Conservation (phyloP, 2,329 filamentous ascomycete genomes). For the Emergomyces orientalis region DNA sequence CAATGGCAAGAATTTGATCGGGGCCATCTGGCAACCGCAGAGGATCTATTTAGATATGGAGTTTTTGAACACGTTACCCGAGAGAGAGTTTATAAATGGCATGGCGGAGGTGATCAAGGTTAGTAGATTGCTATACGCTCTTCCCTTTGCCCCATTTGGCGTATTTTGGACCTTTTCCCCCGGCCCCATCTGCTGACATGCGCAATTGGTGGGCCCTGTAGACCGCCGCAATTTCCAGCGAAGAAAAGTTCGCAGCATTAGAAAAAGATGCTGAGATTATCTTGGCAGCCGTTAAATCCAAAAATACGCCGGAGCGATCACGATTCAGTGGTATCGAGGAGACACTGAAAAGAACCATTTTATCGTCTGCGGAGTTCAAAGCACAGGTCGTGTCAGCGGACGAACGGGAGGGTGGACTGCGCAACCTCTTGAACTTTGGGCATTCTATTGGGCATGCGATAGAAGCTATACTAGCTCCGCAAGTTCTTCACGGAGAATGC, state of each 20-base stretch:
- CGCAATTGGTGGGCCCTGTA: constrained; percentile 21
- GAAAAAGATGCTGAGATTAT: constrained; percentile 74
- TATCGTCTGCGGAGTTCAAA: constrained; percentile 88
- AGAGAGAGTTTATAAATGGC: constrained; percentile 91
- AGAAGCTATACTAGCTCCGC: constrained; percentile 89
- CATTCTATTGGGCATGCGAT: constrained; percentile 97
- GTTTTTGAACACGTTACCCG: constrained; percentile 83
- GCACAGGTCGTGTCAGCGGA: constrained; percentile 89
- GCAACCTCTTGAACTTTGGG: constrained; percentile 93
- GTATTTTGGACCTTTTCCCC: too few species aligned
- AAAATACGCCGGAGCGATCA: constrained; percentile 45
- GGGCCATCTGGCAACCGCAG: constrained; percentile 91
- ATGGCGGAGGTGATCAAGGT: constrained; percentile 95
- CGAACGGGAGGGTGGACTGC: constrained; percentile 84
- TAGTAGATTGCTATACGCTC: constrained; percentile 9
- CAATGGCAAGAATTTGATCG: constrained; percentile 89
- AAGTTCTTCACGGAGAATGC: constrained; percentile 89
- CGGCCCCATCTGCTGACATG: constrained; percentile 3
- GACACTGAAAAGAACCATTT: constrained; percentile 67
- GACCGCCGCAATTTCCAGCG: constrained; percentile 93
- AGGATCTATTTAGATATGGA: constrained; percentile 89
- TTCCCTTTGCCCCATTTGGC: neutral
- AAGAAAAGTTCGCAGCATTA: constrained; percentile 71
- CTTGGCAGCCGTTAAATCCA: constrained; percentile 59
- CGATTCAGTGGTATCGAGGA: constrained; percentile 62